Percentiles rank a stretch among this genome's conserved stretches.
These are phyloP conservation scores for Scedosporium aurantiacum DNA, from an alignment of 2,329 filamentous ascomycete species.

Conservation along the genomic window DNA sequence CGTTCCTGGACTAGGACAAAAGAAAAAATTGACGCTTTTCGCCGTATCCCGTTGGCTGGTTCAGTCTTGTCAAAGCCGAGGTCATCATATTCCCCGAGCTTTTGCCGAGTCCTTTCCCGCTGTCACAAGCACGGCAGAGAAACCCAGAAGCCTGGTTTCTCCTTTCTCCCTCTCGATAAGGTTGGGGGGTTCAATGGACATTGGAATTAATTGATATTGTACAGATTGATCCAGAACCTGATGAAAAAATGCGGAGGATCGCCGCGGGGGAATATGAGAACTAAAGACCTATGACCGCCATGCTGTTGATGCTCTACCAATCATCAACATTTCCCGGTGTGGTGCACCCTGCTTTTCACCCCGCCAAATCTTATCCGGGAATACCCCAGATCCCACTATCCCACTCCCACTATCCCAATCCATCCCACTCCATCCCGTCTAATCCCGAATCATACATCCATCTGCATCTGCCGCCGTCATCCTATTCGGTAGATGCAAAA, in stretches of 20 bases:
- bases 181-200: neutral
- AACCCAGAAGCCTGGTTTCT: neutral
- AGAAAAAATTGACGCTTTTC: neutral
- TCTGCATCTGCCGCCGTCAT: neutral
- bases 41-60: neutral
- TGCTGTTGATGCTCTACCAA: neutral
- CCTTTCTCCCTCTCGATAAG: neutral
- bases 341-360: neutral
- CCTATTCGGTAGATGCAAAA: neutral
- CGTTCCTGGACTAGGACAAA: neutral
- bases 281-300: neutral
- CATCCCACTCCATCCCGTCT: neutral
- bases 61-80: neutral
- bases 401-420: neutral
- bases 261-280: neutral
- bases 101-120: constrained; percentile 1
- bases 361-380: neutral
- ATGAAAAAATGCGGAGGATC: neutral
- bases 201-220: neutral
- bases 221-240: neutral
- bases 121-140: neutral
- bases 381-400: neutral
- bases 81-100: constrained; percentile 1
- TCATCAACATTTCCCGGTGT: neutral
- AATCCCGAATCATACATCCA: neutral